phyloP scores from a whole-genome alignment of 2,329 filamentous ascomycete genomes.

The Hypoxylon sp. region DNA sequence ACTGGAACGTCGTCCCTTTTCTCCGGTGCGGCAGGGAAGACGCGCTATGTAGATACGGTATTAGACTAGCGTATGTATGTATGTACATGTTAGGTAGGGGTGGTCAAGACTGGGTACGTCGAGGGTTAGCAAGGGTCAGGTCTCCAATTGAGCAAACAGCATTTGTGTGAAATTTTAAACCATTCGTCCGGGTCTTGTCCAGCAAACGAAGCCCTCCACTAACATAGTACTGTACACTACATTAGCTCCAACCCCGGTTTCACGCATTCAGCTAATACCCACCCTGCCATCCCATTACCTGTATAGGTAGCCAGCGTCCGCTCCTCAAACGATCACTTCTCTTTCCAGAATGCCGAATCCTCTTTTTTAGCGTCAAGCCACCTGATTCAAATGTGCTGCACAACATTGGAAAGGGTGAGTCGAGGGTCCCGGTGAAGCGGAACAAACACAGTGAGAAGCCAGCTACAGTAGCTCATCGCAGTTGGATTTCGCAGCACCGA shows the following conservation, averaged over 20 bases:
- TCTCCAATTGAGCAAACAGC: conserved; percentile 14
- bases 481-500: not conserved
- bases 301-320: conserved; percentile 22
- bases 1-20: conserved; percentile 40
- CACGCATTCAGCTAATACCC: conserved; percentile 13
- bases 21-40: conserved; percentile 35
- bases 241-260: conserved; percentile 25
- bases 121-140: conserved; percentile 17
- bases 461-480: not conserved
- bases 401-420: conserved; percentile 10
- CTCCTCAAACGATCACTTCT: conserved; percentile 29
- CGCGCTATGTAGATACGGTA: conserved; percentile 14
- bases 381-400: conserved; percentile 29
- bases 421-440: conserved; percentile 26
- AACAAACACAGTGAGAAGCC: conserved; percentile 4
- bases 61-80: too few species aligned
- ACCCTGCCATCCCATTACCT: conserved; percentile 12
- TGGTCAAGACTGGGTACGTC: not conserved
- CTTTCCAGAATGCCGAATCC: conserved; percentile 31
- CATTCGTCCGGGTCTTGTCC: conserved; percentile 36
- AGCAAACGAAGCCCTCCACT: conserved; percentile 20
- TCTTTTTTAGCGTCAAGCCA: conserved; percentile 28
- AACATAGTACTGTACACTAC: too few species aligned
- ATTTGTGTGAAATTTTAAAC: conserved; percentile 26
- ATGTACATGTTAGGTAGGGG: too few species aligned